Conservation (phyloP, 805 yeast genomes). For the Candida silvatica region DNA sequence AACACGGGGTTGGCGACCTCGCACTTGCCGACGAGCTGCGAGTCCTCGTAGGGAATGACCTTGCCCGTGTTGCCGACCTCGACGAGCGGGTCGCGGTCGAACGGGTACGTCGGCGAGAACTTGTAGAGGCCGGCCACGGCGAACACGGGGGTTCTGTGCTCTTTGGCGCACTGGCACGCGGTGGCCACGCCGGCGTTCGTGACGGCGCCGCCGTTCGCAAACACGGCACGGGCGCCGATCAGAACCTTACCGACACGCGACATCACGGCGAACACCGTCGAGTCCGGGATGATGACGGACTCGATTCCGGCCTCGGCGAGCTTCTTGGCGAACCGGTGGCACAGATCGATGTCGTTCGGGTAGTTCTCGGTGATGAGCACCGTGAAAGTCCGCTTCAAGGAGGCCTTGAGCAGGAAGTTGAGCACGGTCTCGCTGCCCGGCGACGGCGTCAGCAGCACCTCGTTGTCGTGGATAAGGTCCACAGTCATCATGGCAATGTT, state of each 20-base stretch:
- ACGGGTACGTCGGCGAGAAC: constrained; percentile 87
- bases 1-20: constrained; percentile 81
- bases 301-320: constrained; percentile 83
- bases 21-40: constrained; percentile 58
- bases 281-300: constrained; percentile 86
- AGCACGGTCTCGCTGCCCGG: constrained; percentile 87
- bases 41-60: constrained; percentile 69
- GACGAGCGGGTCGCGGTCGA: constrained; percentile 70
- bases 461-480: constrained; percentile 91
- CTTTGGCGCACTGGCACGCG: constrained; percentile 93
- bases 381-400: constrained; percentile 83
- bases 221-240: constrained; percentile 84
- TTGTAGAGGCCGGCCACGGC: constrained; percentile 93
- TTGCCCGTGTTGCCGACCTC: constrained; percentile 94
- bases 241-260: constrained; percentile 94
- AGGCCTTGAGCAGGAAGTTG: constrained; percentile 78
- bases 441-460: constrained; percentile 81
- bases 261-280: constrained; percentile 92
- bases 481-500: constrained; percentile 86
- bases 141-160: constrained; percentile 91
- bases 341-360: constrained; percentile 76
- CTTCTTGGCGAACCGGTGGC: constrained; percentile 72
- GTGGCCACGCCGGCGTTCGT: constrained; percentile 86
- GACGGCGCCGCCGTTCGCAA: constrained; percentile 93
- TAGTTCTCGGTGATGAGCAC: constrained; percentile 87